Base-by-base conservation (phyloP, 2,329 filamentous ascomycete genomes). In the Nemania serpens region DNA sequence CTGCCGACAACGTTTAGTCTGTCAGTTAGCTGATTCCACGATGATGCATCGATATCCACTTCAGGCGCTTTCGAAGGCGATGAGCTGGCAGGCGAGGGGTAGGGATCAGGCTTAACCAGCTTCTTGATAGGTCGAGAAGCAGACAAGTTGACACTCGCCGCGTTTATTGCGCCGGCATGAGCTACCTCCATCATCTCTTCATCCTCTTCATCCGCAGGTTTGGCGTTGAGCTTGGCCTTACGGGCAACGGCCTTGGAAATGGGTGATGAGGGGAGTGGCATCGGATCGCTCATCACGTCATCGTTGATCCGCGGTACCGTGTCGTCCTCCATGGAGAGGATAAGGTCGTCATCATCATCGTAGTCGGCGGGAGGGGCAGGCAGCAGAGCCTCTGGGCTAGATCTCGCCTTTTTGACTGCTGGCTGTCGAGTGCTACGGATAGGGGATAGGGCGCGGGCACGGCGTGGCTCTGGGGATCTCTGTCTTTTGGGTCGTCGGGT, bases 181-280 rank as follows among this genome's bases (percentile, higher is more conserved):
- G 91, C 88, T 55, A 97, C 86, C 72, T 97, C 93, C 87, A 97
- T 91, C 79, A 93, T 82, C 64, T 91, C 89, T 36, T 96, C 91
- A 20, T 91, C 87, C 2, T 91, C 89, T 12, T 90, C 84, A n/a
- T 90, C 88, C 15, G 77, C 74, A 41, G 74, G 70, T 55, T 83
- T 81, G 39, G 76, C 71, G 66, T 82, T 83, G 33, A 77, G 77
- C 71, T 77, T 84, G 67, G 73, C 78, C 75, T 90, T 95, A 62
- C 93, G 86, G 71, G 91, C 86, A 7, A 91, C 86, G 39, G 88
- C 91, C 70, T 93, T 93, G 43, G 86, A 85, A 6, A 92, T 87
- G 0, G 95, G 95, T 1, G 95, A 98, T 1, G 94, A 98, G 25
- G 73, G 72, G 12, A 67, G 37, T 11, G 91, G 93, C 42, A 90